Conservation (phyloP, 2,329 filamentous ascomycete species). For the Penicillium thymicola region DNA sequence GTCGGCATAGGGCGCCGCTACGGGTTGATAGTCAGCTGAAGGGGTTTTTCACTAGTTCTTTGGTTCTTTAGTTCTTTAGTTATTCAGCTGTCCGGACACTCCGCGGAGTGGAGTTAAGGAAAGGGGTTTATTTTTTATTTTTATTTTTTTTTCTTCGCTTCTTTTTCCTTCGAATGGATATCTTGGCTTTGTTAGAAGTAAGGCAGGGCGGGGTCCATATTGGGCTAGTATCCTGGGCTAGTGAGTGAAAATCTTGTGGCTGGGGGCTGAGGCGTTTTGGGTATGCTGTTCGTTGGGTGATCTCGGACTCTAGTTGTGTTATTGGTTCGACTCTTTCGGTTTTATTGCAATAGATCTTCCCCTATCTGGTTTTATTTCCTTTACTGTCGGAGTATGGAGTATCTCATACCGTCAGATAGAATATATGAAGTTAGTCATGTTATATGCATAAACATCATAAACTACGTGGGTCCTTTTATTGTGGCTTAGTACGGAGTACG, state of each 20-base stretch:
- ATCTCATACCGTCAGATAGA: background rate
- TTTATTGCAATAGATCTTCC: background rate
- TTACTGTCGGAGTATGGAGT: background rate
- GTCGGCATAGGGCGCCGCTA: constrained; percentile 21
- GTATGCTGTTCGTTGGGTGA: background rate
- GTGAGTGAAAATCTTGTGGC: constrained; percentile 4
- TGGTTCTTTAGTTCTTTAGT: background rate
- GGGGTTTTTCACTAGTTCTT: constrained; percentile 3
- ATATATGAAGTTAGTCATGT: background rate
- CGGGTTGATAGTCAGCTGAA: background rate
- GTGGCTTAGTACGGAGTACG: background rate
- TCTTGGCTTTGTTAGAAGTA: background rate
- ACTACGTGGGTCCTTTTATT: background rate
- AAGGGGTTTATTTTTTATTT: background rate
- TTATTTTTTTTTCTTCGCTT: constrained; percentile 1
- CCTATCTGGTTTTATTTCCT: background rate
- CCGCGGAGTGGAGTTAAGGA: background rate
- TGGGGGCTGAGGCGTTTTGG: background rate
- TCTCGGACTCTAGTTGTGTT: background rate
- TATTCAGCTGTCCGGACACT: background rate
- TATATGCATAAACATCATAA: background rate
- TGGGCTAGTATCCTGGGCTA: constrained; percentile 3
- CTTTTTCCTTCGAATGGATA: constrained; percentile 2
- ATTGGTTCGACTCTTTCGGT: background rate
- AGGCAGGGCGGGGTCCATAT: constrained; percentile 1